Conservation (phyloP, 306 rosid species). For the Glycine tomentella region DNA sequence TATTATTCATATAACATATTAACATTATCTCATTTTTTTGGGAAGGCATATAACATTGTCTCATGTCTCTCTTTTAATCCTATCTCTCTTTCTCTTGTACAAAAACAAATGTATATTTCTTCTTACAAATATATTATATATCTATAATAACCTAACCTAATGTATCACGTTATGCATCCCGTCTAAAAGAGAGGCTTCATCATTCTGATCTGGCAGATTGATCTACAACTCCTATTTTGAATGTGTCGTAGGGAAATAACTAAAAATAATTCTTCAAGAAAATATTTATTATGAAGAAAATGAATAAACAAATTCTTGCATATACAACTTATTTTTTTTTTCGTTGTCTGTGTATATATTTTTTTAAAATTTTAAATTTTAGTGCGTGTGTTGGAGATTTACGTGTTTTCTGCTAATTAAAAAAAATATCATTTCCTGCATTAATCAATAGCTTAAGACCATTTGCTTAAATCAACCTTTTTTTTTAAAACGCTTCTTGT, state of each 20-base stretch:
- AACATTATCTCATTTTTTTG: no score
- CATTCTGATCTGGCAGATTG: constrained; percentile 35
- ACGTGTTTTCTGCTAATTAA: constrained; percentile 21
- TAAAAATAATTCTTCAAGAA: not conserved
- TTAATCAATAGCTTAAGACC: not conserved
- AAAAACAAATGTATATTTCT: not conserved
- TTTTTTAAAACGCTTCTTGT: not conserved
- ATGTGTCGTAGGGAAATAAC: not conserved
- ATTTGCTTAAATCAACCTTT: not conserved
- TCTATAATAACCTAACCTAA: not conserved
- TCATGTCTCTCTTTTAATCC: not conserved
- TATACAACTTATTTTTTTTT: not conserved
- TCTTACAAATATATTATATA: not conserved
- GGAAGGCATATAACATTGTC: not conserved
- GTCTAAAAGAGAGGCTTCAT: not conserved
- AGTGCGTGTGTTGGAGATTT: not conserved
- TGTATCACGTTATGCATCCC: not conserved
- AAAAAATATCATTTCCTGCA: not conserved
- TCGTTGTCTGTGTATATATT: not conserved
- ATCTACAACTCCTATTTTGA: not conserved
- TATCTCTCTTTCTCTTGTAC: not conserved
- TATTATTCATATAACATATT: not conserved
- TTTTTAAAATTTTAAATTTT: no score
- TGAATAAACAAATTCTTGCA: not conserved
- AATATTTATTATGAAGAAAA: not conserved